These are phyloP conservation scores for Eimeria necatrix DNA, from an alignment of 169 alveolate genomes.

Conservation along the genomic window DNA sequence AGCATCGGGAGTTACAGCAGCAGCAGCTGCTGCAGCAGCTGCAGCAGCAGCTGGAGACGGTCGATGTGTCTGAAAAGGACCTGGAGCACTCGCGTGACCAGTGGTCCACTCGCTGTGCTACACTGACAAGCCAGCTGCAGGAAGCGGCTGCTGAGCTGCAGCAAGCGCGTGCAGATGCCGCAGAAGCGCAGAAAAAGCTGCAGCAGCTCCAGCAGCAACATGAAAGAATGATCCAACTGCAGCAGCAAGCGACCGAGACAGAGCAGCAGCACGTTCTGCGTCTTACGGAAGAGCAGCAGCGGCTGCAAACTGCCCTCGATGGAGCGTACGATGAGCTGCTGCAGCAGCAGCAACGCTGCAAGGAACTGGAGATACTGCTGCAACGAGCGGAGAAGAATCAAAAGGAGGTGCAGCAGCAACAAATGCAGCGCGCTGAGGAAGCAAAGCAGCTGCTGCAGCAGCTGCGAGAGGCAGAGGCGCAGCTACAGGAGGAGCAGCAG, in stretches of 20 bases:
- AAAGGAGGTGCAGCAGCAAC: constrained; percentile 64
- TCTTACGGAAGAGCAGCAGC: constrained; percentile 70
- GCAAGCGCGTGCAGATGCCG: constrained; percentile 72
- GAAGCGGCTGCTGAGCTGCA: constrained; percentile 65
- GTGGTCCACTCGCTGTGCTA: constrained; percentile 35
- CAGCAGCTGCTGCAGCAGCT: constrained; percentile 77
- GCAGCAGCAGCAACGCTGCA: constrained; percentile 75
- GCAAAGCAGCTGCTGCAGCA: constrained; percentile 54
- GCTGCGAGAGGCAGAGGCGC: constrained; percentile 48
- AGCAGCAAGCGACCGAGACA: constrained; percentile 45
- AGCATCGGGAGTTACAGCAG: constrained; percentile 70
- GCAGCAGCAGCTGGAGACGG: constrained; percentile 68
- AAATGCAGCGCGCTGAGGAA: constrained; percentile 23
- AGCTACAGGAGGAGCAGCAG: constrained; percentile 64
- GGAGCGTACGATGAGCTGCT: constrained; percentile 48
- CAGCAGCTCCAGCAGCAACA: constrained; percentile 69
- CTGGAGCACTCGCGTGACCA: neutral
- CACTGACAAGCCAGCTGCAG: constrained; percentile 50
- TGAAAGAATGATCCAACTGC: neutral
- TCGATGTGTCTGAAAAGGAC: constrained; percentile 14
- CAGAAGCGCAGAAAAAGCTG: constrained; percentile 50
- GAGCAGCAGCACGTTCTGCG: constrained; percentile 72
- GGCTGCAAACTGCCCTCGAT: neutral
- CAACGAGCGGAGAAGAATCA: neutral
- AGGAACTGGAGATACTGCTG: constrained; percentile 56